Evolutionary conservation across 495 filamentous ascomycete species (phyloP), one percentile per base, ranked within the genome.

Genomic region (Choiromyces venosus): DNA sequence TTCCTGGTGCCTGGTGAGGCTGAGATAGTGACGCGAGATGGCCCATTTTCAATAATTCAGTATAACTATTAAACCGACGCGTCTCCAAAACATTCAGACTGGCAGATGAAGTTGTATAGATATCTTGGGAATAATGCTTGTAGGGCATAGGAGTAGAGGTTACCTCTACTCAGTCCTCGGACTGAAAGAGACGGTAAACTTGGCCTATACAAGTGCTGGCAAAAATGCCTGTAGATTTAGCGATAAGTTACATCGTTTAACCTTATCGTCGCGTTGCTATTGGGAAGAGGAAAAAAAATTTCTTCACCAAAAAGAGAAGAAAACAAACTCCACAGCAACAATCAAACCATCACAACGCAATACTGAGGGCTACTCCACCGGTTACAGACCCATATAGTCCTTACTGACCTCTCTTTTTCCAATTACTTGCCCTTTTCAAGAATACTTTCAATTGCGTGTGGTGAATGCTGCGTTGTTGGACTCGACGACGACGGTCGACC

Each of bases 381-480:
- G 52, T 18, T 61, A 61, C 52, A 29, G 25, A 61, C 52, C n/a
- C n/a, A n/a, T n/a, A n/a, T n/a, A n/a, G 52, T 61, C 25, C 52
- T 61, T 14, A 29, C 52, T 61, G 25, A 7, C 8, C 44, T 56
- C 2, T 16, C 46, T 38, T 19, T 37, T 66, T n/a, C 6, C 19
- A 21, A n/a, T 38, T 18, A n/a, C 66, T 37, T 8, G 25, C 21
- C 19, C 25, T 6, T 40, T 40, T 10, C 66, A 37, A 37, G 66
- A 37, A 67, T n/a, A 37, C 36, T 33, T 39, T 14, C 25, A 37
- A 40, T 67, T 67, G 66, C n/a, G 36, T 40, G 66, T 67, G 36
- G 66, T 67, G 36, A 40, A 67, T 67, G 66, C 52, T 61, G 38
- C 36, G 5, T 37, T 37, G 66, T 67, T 40, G 66, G 66, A n/a